Evolutionary conservation across 306 rosid species (phyloP), one percentile per base, ranked within the genome.

Genomic region (Malus fusca): DNA sequence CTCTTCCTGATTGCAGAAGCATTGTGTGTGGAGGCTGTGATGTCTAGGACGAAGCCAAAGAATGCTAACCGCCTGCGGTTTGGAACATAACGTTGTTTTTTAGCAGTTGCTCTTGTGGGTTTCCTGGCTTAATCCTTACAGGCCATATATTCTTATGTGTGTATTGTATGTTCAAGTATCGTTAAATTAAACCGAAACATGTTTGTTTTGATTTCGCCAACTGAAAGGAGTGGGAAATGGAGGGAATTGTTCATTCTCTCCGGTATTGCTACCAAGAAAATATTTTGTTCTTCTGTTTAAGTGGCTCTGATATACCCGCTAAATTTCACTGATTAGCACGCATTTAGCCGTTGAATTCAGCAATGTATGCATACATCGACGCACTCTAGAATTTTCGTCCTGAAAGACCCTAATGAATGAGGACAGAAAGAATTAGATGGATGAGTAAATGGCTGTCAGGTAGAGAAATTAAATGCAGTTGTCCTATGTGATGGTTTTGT

Each of bases 201-300:
- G 72, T 26, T 77, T 14, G n/a, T 46, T 43, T 70, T 64, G 72
- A 69, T 37, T 83, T 83, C 13, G 76, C 69, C 12, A 75, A 78
- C 75, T 64, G 83, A 63, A 62, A 55, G 22, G 30, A 68, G 55
- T 43, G 79, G 81, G 84, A 85, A 60, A 33, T 2, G 26, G 69
- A 35, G 96, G 97, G 96, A 94, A 94, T 81, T 78, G 79, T 94
- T 91, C 89, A 91, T 94, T 94, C 96, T 91, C 98, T 88, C 73
- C 66, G 65, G 77, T 77, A 68, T 63, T 81, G 60, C 76, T 64
- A 12, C 46, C 21, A 13, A 56, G 71, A 12, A 35, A 74, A 60
- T 68, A 30, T 23, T 58, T 67, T 66, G 12, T 18, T 15, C 58
- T 5, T 11, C 26, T 68, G 46, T 48, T 15, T 48, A 15, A 48